These are phyloP conservation scores for Ogataea henricii DNA, from an alignment of 805 yeast species.

Conservation along the genomic window DNA sequence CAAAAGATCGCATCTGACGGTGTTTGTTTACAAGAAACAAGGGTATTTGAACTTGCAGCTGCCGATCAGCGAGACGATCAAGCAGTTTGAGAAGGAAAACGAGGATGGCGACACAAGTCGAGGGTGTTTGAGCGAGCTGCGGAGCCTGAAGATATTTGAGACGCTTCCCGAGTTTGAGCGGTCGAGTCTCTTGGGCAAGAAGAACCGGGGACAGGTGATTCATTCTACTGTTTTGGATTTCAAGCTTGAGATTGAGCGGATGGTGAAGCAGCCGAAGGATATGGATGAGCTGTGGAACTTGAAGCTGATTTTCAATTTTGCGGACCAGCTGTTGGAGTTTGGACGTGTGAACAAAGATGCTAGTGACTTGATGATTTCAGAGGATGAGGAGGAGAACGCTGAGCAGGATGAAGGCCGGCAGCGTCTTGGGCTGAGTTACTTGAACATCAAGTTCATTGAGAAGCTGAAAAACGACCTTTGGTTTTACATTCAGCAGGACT, in stretches of 20 bases:
- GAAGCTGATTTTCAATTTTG: conserved; percentile 59
- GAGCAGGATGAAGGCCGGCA: neutral
- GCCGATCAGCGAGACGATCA: conserved; percentile 20
- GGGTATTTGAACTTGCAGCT: conserved; percentile 38
- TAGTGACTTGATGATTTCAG: conserved; percentile 12
- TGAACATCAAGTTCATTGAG: conserved; percentile 55
- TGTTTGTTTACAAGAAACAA: conserved; percentile 53
- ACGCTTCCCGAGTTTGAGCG: conserved; percentile 27
- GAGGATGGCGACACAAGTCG: conserved; percentile 1
- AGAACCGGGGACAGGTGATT: conserved; percentile 20
- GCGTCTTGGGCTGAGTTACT: conserved; percentile 38
- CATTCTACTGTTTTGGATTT: conserved; percentile 54
- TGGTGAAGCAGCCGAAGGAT: conserved; percentile 43
- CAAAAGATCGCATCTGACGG: conserved; percentile 41
- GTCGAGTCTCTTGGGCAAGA: conserved; percentile 13
- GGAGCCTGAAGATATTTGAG: conserved; percentile 22
- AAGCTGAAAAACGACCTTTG: conserved; percentile 45
- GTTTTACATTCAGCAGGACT: conserved; percentile 15
- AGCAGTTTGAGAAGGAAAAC: conserved; percentile 9
- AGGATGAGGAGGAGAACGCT: neutral
- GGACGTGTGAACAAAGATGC: neutral
- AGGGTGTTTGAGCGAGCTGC: conserved; percentile 17
- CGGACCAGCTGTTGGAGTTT: conserved; percentile 39
- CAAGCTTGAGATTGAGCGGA: conserved; percentile 50
- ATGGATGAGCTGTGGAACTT: conserved; percentile 67